Conservation (phyloP, 129 eudicot genomes). For the Centaurea solstitialis region DNA sequence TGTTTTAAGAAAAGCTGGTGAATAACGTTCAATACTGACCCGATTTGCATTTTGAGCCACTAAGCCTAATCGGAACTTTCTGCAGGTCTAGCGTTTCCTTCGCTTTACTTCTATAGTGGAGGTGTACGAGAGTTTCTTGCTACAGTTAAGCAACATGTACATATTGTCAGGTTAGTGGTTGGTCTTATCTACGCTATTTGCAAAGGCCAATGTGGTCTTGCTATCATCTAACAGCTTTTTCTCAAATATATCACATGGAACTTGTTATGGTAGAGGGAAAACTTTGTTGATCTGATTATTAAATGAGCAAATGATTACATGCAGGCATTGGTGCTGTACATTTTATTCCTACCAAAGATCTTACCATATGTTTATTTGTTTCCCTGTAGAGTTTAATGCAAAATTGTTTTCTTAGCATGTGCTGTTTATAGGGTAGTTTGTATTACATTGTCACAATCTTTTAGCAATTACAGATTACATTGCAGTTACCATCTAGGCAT, state of each 20-base stretch:
- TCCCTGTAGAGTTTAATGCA: neutral
- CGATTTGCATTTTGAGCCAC: constrained; percentile 6
- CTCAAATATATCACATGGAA: constrained; percentile 1
- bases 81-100: constrained; percentile 95
- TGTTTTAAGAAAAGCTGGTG: neutral
- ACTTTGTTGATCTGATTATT: neutral
- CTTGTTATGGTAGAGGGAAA: constrained; percentile 10
- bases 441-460: neutral
- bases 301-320: neutral
- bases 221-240: neutral
- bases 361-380: neutral
- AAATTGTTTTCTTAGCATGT: neutral
- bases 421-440: constrained; percentile 12
- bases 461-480: neutral
- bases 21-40: neutral
- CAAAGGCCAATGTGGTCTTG: neutral
- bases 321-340: neutral
- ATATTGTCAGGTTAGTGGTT: constrained; percentile 68
- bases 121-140: constrained; percentile 92
- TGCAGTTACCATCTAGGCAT: neutral
- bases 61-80: constrained; percentile 11
- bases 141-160: constrained; percentile 75
- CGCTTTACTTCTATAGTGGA: constrained; percentile 97
- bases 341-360: neutral
- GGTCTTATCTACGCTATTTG: constrained; percentile 7